Evolutionary conservation across 139 green algal genomes (phyloP), one percentile per base, ranked within the genome.

Genomic region (Micractinium sp.): DNA sequence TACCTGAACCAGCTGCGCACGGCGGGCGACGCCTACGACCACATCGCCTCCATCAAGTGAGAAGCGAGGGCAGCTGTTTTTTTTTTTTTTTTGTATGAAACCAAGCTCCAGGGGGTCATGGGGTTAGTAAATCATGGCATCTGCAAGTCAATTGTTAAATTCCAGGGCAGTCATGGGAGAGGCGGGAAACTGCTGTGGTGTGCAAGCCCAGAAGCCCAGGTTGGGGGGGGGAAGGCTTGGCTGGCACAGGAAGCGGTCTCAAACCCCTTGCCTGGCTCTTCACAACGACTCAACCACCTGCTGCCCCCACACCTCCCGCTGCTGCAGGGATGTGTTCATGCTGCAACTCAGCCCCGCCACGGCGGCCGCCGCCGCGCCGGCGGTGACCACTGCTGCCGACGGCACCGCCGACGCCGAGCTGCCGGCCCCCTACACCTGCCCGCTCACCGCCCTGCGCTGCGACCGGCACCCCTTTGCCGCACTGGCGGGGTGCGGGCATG

Each of bases 261-360:
- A 31, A 1, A 35, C 20, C 9, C 12, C 38, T 66, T 18, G 35
- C 76, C 22, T 31, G 3, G 76, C 12, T 25, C 2, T 73, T 25
- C 23, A 15, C 63, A 82, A 82, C 22, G 15, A 63, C 36, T 9
- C 22, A 20, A n/a, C 36, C 38, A 63, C 29, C 41, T 4, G 27
- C 9, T 47, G 18, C 16, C 23, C 66, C 29, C 67, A n/a, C 60
- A 0, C 31, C 7, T 29, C 22, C 67, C 38, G 1, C 39, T 81
- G 39, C 29, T 31, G 61, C 67, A 92, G 89, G 67, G 91, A 95
- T 78, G 89, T 95, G 18, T 95, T 95, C n/a, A 20, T 82, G 36
- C 85, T 94, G 63, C 56, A 53, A 19, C 73, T 74, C 33, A 19
- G 33, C 41, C 85, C 85, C 0, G 31, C 71, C 47, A 27, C 29